A percentile compares a stretch with the other conserved stretches of the same genome.
phyloP scores from a whole-genome alignment of 345 rosid genomes.

The Lepidium aucheri region DNA sequence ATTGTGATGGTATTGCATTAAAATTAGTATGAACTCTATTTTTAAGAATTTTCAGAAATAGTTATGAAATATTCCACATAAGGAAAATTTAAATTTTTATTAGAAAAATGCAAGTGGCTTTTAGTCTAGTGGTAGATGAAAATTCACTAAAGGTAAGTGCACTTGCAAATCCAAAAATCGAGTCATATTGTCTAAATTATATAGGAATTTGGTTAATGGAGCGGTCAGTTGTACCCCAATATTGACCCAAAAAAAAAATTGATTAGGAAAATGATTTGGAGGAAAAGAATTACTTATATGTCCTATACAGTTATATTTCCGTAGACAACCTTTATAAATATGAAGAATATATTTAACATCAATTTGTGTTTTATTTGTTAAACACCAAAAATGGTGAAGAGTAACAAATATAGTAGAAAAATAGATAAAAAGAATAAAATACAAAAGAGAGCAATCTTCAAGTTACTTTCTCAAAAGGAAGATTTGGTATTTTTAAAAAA shows the following conservation, averaged over 20 bases:
- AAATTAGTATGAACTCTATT: neutral
- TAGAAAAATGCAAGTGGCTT: neutral
- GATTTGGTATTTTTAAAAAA: constrained; percentile 12
- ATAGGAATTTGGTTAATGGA: too few relatives aligned
- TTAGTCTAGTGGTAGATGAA: too few relatives aligned
- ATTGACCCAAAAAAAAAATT: too few relatives aligned
- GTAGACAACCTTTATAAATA: neutral
- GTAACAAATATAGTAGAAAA: neutral
- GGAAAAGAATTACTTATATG: neutral
- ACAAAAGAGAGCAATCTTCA: neutral
- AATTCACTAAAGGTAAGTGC: too few relatives aligned
- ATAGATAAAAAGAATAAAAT: neutral
- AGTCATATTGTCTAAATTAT: too few relatives aligned
- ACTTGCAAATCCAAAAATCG: too few relatives aligned
- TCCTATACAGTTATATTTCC: neutral
- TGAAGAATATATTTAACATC: neutral
- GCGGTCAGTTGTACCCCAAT: too few relatives aligned
- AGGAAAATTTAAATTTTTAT: neutral
- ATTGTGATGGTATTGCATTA: neutral
- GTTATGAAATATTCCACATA: neutral
- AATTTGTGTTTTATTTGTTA: neutral
- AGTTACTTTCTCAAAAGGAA: constrained; percentile 19
- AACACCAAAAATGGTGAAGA: constrained; percentile 15
- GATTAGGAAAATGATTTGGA: neutral
- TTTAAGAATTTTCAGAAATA: neutral